Base-by-base conservation (phyloP, 1,284 basidiomycete genomes). In the Ceratobasidium theobromae region DNA sequence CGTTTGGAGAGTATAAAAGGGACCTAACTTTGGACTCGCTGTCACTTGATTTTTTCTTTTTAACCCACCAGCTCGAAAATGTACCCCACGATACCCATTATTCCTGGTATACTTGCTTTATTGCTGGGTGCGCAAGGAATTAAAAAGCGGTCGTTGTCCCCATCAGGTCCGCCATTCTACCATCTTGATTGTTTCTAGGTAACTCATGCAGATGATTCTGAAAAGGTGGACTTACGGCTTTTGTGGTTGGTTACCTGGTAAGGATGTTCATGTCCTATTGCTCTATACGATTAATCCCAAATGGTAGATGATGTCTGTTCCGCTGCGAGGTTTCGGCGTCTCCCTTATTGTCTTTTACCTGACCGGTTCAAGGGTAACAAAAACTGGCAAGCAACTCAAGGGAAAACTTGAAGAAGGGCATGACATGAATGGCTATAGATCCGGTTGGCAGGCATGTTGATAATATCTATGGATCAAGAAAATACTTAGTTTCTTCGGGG, bases 261-360 rank as follows among this genome's bases (percentile, higher is more conserved):
- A 40, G 57, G 38, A 14, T 18, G n/a, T 33, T 38, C 35, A 23
- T 18, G 11, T 14, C 35, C 4, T 23, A 14, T 12, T 46, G 12
- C 12, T 28, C 18, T 4, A 23, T 27, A 46, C 33, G 18, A 11
- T 23, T 41, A 5, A 27, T 41, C 6, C 40, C 21, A 16, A 4
- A 23, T 12, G 6, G 23, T 46, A 58, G 57, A 84, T 85, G 73
- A 79, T 91, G 74, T 78, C 84, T 14, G 82, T 84, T 12, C 84
- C 81, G 6, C 77, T 87, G 21, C 79, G 81, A 53, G 80, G 83
- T 0, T 91, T 95, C 73, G 92, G 90, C 9, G 77, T 85, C 4
- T 81, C 86, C 0, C 80, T 96, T 71, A 84, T 95, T 65, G 83
- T 84, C 0, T 93, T 97, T 77, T 95, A 96, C 75, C 79, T 95